Conservation (phyloP, 768 basidiomycete species). For the Phaffia tasmanica region DNA sequence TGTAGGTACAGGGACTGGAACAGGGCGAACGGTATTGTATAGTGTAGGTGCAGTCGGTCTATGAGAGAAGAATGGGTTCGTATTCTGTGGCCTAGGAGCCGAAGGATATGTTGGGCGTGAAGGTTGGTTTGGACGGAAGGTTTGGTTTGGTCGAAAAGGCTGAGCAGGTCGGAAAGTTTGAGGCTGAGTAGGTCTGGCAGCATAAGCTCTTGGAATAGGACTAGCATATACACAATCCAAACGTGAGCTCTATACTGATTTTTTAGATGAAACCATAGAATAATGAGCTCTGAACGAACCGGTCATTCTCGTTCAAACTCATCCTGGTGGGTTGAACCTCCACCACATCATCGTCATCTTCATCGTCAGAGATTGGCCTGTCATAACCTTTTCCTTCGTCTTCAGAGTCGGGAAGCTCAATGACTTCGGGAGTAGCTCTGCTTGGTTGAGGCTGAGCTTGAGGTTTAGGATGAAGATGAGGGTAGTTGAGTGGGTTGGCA, state of each 20-base stretch:
- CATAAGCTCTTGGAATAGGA: not conserved
- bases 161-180: not conserved
- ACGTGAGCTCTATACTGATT: not conserved
- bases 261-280: not conserved
- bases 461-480: conserved; percentile 6
- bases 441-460: conserved; percentile 1
- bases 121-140: not conserved
- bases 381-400: conserved; percentile 4
- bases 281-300: not conserved
- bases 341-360: conserved; percentile 5
- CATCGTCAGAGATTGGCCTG: conserved; percentile 2
- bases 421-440: conserved; percentile 1
- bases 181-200: not conserved
- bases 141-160: not conserved
- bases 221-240: not conserved
- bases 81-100: not conserved
- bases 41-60: not conserved
- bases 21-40: not conserved
- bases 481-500: conserved; percentile 11
- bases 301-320: not conserved
- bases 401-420: conserved; percentile 10
- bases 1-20: not conserved
- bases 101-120: not conserved
- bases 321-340: not conserved
- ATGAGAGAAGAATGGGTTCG: conserved; percentile 4